Base-by-base conservation (phyloP, 2,329 filamentous ascomycete genomes). In the Fusarium abutilonis region DNA sequence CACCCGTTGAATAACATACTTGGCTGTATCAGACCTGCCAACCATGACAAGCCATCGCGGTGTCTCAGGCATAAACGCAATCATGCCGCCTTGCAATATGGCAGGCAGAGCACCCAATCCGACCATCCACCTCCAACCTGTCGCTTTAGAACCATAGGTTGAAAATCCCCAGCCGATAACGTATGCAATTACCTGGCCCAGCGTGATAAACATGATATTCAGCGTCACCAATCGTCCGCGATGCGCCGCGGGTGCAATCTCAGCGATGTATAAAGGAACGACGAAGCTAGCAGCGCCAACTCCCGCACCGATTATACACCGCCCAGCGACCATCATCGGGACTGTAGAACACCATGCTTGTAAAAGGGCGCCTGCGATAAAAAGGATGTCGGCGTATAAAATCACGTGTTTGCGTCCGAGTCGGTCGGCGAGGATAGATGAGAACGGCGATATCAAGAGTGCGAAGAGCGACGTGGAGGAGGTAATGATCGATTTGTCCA, bases 81-180 rank as follows among this genome's bases (percentile, higher is more conserved):
- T 78, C 51, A 96, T 78, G 0, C 81, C 73, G 6, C 86, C 84
- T 73, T 97, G 94, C 4, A 93, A 52, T 0, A 85, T 74, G 0
- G 93, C 93, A 0, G 94, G 94, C 23, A 89, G 60, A 9, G 90
- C 90, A 1, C 93, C 94, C 0, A 97, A 76, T 0, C 93, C 93
- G 0, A 97, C 93, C 85, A 97, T 93, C 88, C 91, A 96, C 45
- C 92, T 82, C 93, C 94, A 98, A 2, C 90, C 92, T 11, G 82
- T 84, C 32, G 70, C 72, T 19, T 73, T 67, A 54, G 78, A 74
- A 0, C 80, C 84, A 55, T 80, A 79, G 52, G 84, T 82, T 6
- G 86, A 83, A 42, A 96, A 89, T 0, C 82, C 75, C 89, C 91
- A 97, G 1, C 94, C 94, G 7, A 93, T 78, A 2, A 96, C 73